Evolutionary conservation across 352 stramenopile genomes (phyloP), one percentile per base, ranked within the genome.

Genomic region (Phytopythium oedochilum): DNA sequence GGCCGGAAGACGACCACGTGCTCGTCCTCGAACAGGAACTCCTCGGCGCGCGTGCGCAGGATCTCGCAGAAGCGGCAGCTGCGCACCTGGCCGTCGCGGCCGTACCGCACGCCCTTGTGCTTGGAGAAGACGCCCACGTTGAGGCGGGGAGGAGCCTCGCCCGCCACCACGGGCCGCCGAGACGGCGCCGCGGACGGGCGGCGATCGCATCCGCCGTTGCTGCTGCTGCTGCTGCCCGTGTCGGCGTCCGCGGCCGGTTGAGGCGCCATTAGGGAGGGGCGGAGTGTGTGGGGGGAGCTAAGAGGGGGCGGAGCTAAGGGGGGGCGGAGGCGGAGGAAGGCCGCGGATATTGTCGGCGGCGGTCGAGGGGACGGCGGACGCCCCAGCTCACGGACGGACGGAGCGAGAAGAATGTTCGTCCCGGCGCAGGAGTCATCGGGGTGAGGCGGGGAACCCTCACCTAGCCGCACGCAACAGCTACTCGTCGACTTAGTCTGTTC

Each of bases 41-140:
- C 66, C 39, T 89, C 78, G 48, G 77, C 65, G 28, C 75, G 66
- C 1, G 69, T 68, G 39, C 71, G 58, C 35, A 94, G 60, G 48
- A 94, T 94, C 17, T 92, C 77, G 46, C 85, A 94, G 65, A 93
- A 94, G 42, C 84, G 84, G 44, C 85, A 94, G 55, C 70, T 79
- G 14, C 88, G 62, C 18, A 94, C 50, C n/a, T 56, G 55, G 25
- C 81, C 80, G 55, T 93, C 70, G 42, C 64, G 59, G 6, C 54
- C 56, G 61, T 94, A 94, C 53, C 65, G 83, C n/a, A 94, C 85
- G 25, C 85, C 85, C 57, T 94, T 94, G 11, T 64, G 68, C n/a
- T 78, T 78, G 46, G 72, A 77, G 57, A 83, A 78, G 44, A 78
- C 70, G 45, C 61, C 61, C 11, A 79, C 64, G 43, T 70, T 73